Base-by-base conservation (phyloP, 2,329 filamentous ascomycete genomes). In the Ophioceras dolichostomum region DNA sequence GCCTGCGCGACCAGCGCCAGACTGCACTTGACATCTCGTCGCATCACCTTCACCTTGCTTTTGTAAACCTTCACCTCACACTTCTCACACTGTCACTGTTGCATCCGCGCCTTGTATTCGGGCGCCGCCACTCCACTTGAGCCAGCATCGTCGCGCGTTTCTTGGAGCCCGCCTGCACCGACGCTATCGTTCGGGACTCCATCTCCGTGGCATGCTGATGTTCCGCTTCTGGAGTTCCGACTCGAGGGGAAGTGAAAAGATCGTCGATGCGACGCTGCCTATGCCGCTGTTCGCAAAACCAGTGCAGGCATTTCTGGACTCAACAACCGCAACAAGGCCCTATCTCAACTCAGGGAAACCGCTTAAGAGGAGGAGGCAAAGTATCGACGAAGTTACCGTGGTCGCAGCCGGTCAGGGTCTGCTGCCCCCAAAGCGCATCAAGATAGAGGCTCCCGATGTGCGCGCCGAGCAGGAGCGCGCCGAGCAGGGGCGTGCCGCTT, bases 181-280 rank as follows among this genome's bases (percentile, higher is more conserved):
- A n/a, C n/a, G n/a, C n/a, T n/a, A n/a, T n/a, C n/a, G n/a, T n/a
- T n/a, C n/a, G n/a, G n/a, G n/a, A n/a, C n/a, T n/a, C n/a, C n/a
- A 26, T 12, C 22, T 12, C 22, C 12, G 8, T 26, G 22, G 22
- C 22, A 26, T 26, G 59, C 63, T 64, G 59, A 77, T 77, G 73
- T 76, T 78, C 59, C 65, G 69, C 48, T 72, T 76, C 52, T 77
- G 72, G 70, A 61, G 64, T 51, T 65, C 68, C 49, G 73, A 76
- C 50, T 59, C 67, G 45, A 65, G 66, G 66, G 68, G 65, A 65
- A 68, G 64, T 60, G 70, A 76, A 40, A 65, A 63, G 56, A 57
- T 61, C 45, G 53, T 64, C 50, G 57, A 63, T 47, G 53, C 57
- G 46, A 58, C 59, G 43, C 53, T 59, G 46, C 59, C 61, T 45